Percentiles rank a stretch among this genome's conserved stretches.
Conservation (phyloP, 129 eudicot genomes). For the Chrysanthemum seticuspe region DNA sequence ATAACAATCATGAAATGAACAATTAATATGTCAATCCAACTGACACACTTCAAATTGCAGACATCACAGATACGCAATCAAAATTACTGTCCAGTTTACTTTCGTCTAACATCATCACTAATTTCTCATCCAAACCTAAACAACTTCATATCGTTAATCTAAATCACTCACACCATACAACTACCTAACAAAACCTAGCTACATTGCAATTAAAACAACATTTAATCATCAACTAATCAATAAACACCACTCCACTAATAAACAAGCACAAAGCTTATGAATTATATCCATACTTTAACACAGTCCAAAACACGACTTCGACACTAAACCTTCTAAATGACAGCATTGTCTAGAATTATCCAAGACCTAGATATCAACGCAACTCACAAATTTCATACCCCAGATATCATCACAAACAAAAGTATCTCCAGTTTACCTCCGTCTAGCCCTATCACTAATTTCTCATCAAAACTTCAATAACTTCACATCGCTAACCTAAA, state of each 20-base stretch:
- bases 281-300: too few relatives aligned
- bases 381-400: not conserved
- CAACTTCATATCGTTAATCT: not conserved
- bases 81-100: not conserved
- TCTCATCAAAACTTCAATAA: not conserved
- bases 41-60: not conserved
- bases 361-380: not conserved
- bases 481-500: not conserved
- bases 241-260: too few relatives aligned
- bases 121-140: constrained; percentile 10
- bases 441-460: not conserved
- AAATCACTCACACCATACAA: not conserved
- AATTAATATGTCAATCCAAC: not conserved
- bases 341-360: not conserved
- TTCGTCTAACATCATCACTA: not conserved
- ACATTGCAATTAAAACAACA: not conserved
- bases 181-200: not conserved
- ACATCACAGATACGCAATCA: not conserved
- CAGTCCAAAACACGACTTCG: too few relatives aligned
- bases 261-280: too few relatives aligned
- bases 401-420: not conserved
- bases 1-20: not conserved
- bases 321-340: not conserved
- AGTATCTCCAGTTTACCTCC: not conserved
- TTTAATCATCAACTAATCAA: too few relatives aligned